These are phyloP conservation scores for Phragmites australis DNA, from an alignment of 176 grass and related monocot species.

Conservation along the genomic window DNA sequence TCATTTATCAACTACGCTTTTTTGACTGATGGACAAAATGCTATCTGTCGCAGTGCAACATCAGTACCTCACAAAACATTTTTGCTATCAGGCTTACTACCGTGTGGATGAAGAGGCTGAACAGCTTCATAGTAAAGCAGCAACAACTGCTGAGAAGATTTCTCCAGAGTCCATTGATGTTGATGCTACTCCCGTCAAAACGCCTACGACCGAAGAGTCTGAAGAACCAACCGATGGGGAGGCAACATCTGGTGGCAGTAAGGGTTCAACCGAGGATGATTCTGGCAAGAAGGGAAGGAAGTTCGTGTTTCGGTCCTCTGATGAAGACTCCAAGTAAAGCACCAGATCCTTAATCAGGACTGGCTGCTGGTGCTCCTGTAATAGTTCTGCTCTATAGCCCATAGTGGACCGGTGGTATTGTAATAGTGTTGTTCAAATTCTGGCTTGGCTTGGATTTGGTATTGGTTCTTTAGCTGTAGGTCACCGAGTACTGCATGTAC, in stretches of 20 bases:
- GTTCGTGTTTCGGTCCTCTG: neutral
- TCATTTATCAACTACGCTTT: conserved; percentile 19
- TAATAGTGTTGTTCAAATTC: neutral
- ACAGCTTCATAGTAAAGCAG: neutral
- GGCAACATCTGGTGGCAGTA: neutral
- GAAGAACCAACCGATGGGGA: neutral
- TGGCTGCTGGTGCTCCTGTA: neutral
- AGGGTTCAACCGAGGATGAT: neutral
- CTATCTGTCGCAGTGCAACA: neutral
- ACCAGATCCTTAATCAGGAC: conserved; percentile 6
- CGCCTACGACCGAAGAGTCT: neutral
- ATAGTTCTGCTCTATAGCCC: neutral
- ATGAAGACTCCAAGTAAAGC: conserved; percentile 29
- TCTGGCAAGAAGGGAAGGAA: conserved; percentile 39
- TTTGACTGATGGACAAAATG: conserved; percentile 7
- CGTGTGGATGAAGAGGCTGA: conserved; percentile 52
- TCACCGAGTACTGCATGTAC: conserved; percentile 10
- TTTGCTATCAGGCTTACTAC: conserved; percentile 55
- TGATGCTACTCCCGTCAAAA: neutral
- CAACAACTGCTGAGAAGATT: conserved; percentile 2
- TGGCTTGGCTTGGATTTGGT: conserved; percentile 1
- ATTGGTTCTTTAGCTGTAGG: conserved; percentile 21
- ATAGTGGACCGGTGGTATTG: neutral
- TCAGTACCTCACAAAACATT: conserved; percentile 28
- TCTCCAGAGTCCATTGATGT: neutral